Evolutionary conservation across 2,329 filamentous ascomycete species (phyloP).

Genomic region (Penicillium sp.): DNA sequence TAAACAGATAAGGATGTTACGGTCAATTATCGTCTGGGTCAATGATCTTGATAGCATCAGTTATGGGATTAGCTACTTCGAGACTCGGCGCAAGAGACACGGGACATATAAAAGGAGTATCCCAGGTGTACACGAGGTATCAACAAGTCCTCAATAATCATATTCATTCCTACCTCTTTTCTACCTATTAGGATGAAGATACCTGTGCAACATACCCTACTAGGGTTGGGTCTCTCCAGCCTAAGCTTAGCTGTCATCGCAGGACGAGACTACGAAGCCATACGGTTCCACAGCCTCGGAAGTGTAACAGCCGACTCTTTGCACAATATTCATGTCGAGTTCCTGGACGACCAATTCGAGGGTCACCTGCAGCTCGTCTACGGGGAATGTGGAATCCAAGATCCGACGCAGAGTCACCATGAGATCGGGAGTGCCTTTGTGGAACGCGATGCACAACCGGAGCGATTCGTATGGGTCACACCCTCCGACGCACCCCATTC

Average conservation of each 20-base stretch:
- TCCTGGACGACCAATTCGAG: constrained; percentile 39
- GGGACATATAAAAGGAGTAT: not conserved
- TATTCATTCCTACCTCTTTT: not conserved
- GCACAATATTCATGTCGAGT: constrained; percentile 50
- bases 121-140: not conserved
- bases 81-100: not conserved
- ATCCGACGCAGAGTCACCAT: constrained; percentile 41
- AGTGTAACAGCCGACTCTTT: constrained; percentile 40
- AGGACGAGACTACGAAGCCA: constrained; percentile 5
- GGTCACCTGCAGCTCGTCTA: constrained; percentile 47
- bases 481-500: constrained; percentile 29
- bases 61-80: not conserved
- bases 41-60: not conserved
- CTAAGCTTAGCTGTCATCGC: constrained; percentile 5
- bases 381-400: constrained; percentile 43
- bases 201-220: constrained; percentile 4
- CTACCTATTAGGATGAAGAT: constrained; percentile 1
- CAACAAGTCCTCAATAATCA: not conserved
- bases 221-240: constrained; percentile 7
- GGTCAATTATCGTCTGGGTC: not conserved
- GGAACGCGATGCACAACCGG: constrained; percentile 38
- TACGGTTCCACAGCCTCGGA: constrained; percentile 33
- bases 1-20: not conserved
- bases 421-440: constrained; percentile 43
- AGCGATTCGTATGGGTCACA: constrained; percentile 44